Percentiles rank a stretch among this genome's conserved stretches.
Conservation (phyloP, 768 basidiomycete species). For the Suillus weaverae region DNA sequence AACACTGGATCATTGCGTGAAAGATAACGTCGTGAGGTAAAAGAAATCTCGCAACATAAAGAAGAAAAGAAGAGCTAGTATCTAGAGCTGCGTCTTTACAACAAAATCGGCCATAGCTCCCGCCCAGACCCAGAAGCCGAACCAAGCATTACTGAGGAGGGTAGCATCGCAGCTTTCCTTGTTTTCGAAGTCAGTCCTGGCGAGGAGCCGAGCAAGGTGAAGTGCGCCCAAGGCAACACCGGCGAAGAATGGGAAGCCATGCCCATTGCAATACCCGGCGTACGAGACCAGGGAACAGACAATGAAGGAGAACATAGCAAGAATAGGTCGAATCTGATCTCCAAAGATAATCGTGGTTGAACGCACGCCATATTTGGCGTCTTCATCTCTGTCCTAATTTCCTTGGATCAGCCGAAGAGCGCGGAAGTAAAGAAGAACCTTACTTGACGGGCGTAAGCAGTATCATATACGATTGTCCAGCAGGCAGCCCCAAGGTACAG, state of each 20-base stretch:
- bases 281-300: conserved; percentile 44
- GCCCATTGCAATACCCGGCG: conserved; percentile 52
- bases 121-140: neutral
- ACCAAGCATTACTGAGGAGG: neutral
- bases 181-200: conserved; percentile 2
- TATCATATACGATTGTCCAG: neutral
- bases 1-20: no score
- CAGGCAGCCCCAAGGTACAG: neutral
- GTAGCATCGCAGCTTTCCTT: neutral
- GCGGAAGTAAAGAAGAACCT: neutral
- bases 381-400: conserved; percentile 71
- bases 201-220: neutral
- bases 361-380: conserved; percentile 67
- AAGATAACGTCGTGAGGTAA: no score
- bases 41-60: no score
- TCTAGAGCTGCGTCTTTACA: neutral
- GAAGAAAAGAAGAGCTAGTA: no score
- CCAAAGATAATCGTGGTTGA: conserved; percentile 78
- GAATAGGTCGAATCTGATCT: conserved; percentile 54
- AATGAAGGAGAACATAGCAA: conserved; percentile 56
- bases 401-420: conserved; percentile 55
- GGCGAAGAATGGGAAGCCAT: conserved; percentile 19
- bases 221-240: neutral
- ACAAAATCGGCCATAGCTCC: neutral
- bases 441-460: conserved; percentile 1